phyloP scores from a whole-genome alignment of 805 yeast genomes.

The Candida argentea region DNA sequence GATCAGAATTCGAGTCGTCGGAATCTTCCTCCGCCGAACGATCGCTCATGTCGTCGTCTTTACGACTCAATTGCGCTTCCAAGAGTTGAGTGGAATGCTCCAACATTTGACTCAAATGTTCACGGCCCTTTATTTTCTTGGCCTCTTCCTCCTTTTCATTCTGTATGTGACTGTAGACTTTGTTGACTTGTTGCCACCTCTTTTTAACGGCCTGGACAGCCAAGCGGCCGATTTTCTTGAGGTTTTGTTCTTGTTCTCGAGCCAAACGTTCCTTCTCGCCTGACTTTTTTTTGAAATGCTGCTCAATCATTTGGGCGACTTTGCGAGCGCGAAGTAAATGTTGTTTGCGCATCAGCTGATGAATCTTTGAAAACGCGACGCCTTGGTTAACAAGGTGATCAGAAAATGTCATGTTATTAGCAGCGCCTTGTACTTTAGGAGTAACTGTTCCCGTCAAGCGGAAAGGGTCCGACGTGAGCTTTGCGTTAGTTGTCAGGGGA shows the following conservation, averaged over 20 bases:
- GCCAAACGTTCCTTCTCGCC: slow-evolving; percentile 82
- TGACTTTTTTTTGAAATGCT: slow-evolving; percentile 72
- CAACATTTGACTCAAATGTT: slow-evolving; percentile 76
- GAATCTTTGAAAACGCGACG: slow-evolving; percentile 54
- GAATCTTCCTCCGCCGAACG: slow-evolving; percentile 11
- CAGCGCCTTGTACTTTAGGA: slow-evolving; percentile 34
- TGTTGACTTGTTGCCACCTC: slow-evolving; percentile 85
- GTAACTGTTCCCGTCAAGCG: slow-evolving; percentile 33
- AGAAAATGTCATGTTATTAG: slow-evolving; percentile 40
- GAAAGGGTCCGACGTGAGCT: slow-evolving; percentile 35
- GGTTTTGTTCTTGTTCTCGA: slow-evolving; percentile 64
- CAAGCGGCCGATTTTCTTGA: slow-evolving; percentile 62
- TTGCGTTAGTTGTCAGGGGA: slow-evolving; percentile 30
- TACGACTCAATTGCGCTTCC: slow-evolving; percentile 65
- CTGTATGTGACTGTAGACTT: slow-evolving; percentile 64
- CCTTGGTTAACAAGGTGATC: slow-evolving; percentile 79
- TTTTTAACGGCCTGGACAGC: slow-evolving; percentile 79
- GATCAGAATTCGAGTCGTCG: slow-evolving; percentile 13
- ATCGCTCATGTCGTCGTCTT: slow-evolving; percentile 9
- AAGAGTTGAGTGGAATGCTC: slow-evolving; percentile 85
- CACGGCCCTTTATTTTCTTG: slow-evolving; percentile 72
- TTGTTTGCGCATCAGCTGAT: slow-evolving; percentile 53
- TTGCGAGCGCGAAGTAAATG: slow-evolving; percentile 61
- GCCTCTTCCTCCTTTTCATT: slow-evolving; percentile 71
- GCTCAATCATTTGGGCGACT: slow-evolving; percentile 74